A percentile compares a stretch with the other conserved stretches of the same genome.
These are phyloP conservation scores for Colletotrichum tropicicola DNA, from an alignment of 2,329 filamentous ascomycete genomes.

Conservation along the genomic window DNA sequence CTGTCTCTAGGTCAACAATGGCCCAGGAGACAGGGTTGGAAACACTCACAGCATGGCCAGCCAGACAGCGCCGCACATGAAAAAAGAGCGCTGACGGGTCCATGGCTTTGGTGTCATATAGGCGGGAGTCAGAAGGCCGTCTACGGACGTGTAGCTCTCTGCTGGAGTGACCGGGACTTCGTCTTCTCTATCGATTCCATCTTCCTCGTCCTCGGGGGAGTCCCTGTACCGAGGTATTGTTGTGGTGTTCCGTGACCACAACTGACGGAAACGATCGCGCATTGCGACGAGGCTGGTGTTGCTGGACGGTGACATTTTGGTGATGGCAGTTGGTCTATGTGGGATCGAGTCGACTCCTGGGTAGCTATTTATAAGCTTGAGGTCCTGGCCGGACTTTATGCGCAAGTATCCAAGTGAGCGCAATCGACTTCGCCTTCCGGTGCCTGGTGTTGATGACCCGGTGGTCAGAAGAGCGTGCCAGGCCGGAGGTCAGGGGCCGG, in stretches of 20 bases:
- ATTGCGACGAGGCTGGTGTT: constrained; percentile 6
- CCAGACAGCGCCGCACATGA: constrained; percentile 29
- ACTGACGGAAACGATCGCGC: constrained; percentile 20
- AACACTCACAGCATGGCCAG: constrained; percentile 25
- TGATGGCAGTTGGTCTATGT: not conserved
- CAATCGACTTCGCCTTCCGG: not conserved
- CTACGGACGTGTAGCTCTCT: constrained; percentile 20
- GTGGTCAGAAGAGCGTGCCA: constrained; percentile 1
- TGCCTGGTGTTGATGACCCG: not conserved
- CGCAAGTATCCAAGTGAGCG: not conserved
- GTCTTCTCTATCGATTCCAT: not conserved
- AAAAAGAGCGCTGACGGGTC: constrained; percentile 22
- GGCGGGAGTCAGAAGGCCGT: constrained; percentile 11
- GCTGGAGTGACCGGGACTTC: constrained; percentile 4
- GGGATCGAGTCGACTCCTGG: not conserved
- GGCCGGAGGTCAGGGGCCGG: not conserved
- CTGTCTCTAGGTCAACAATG: not conserved
- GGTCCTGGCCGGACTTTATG: not conserved
- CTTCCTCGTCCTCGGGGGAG: constrained; percentile 2
- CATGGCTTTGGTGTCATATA: constrained; percentile 20
- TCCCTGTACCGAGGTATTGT: constrained; percentile 10
- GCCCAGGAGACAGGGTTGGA: too few species aligned
- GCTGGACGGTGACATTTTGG: not conserved
- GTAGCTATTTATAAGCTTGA: not conserved
- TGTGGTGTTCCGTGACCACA: constrained; percentile 12